These are phyloP conservation scores for Aphanoascus verrucosus DNA, from an alignment of 2,329 filamentous ascomycete genomes.

Conservation along the genomic window DNA sequence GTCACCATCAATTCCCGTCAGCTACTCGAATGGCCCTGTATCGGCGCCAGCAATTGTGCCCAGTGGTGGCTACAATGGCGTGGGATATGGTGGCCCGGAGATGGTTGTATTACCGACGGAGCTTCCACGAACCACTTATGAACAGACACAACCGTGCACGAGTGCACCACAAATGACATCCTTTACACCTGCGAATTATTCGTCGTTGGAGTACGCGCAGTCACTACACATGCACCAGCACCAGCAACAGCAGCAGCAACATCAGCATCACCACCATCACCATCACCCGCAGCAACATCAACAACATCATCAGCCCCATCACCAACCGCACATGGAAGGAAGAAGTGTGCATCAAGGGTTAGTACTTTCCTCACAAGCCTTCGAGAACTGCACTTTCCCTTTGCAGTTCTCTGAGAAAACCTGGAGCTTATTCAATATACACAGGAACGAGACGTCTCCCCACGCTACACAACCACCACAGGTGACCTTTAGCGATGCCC, in stretches of 20 bases:
- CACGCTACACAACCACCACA: slow-evolving; percentile 41
- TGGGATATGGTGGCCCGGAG: slow-evolving; percentile 52
- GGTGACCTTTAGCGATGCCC: slow-evolving; percentile 59
- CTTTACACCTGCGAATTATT: slow-evolving; percentile 61
- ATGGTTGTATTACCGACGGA: slow-evolving; percentile 65
- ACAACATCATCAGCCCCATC: slow-evolving; percentile 30
- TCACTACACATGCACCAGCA: slow-evolving; percentile 42
- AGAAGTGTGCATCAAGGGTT: slow-evolving; percentile 77
- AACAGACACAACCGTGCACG: slow-evolving; percentile 55
- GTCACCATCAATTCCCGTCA: slow-evolving; percentile 54
- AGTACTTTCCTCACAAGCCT: slow-evolving; percentile 39
- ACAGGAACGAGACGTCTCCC: slow-evolving; percentile 27
- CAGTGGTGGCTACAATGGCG: slow-evolving; percentile 55
- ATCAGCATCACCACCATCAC: slow-evolving; percentile 26
- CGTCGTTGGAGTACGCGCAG: slow-evolving; percentile 63
- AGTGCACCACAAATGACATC: slow-evolving; percentile 56
- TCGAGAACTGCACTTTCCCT: neutral
- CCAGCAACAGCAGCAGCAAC: slow-evolving; percentile 47
- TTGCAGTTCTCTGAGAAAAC: neutral
- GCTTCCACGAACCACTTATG: slow-evolving; percentile 63
- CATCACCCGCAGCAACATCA: slow-evolving; percentile 40
- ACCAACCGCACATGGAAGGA: slow-evolving; percentile 39
- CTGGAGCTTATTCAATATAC: neutral
- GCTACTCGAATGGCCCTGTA: slow-evolving; percentile 62
- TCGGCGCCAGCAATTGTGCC: slow-evolving; percentile 60